phyloP scores from a whole-genome alignment of 2,329 filamentous ascomycete species.

The Sporothrix dimorphospora region DNA sequence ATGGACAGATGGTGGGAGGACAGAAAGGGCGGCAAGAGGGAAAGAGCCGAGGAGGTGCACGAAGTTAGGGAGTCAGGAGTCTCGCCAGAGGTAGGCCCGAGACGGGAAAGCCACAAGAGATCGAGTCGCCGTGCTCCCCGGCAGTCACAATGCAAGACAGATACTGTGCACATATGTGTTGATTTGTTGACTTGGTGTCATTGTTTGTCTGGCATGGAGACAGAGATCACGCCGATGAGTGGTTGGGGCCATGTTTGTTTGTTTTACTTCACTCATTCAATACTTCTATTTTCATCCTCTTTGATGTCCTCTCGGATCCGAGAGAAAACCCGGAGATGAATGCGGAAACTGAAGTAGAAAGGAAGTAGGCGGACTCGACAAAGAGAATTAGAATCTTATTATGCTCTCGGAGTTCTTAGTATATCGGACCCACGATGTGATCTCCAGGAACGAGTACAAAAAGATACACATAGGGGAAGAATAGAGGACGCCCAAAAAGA shows the following conservation, averaged over 20 bases:
- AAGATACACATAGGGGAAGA: background rate
- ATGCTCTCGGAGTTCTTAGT: background rate
- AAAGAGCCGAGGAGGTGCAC: slow-evolving; percentile 9
- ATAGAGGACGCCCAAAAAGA: background rate
- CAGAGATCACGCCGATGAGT: background rate
- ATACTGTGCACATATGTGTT: background rate
- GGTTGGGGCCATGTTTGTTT: background rate
- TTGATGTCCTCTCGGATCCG: background rate
- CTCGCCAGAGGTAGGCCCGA: background rate
- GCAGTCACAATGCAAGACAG: background rate
- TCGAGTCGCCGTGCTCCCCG: background rate
- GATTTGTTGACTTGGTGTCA: background rate
- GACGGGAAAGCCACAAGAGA: background rate
- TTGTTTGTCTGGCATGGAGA: background rate
- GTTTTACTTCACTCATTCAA: background rate
- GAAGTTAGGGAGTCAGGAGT: background rate
- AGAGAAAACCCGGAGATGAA: background rate
- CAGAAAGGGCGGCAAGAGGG: slow-evolving; percentile 6
- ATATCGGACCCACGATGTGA: background rate
- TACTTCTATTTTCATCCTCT: background rate
- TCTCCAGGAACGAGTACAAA: background rate
- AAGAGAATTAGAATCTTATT: background rate
- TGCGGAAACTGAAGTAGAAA: background rate
- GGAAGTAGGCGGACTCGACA: background rate
- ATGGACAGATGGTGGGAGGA: background rate